A percentile compares a stretch with the other conserved stretches of the same genome.
Evolutionary conservation across 2,329 filamentous ascomycete genomes (phyloP).

Genomic region (Xylaria sp.): DNA sequence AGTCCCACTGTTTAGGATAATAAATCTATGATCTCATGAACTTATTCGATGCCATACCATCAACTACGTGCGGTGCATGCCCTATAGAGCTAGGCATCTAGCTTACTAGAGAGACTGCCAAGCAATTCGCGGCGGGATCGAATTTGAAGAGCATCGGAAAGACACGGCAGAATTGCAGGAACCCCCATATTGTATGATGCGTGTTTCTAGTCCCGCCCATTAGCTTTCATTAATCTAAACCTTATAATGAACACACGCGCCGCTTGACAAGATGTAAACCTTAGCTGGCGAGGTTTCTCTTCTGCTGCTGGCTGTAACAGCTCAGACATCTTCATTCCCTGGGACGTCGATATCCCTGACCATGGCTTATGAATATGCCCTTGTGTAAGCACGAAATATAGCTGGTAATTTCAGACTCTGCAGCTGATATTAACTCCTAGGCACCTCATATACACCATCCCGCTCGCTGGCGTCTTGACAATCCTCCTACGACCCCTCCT

Average conservation of each 20-base stretch:
- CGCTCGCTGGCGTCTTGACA: slow-evolving; percentile 69
- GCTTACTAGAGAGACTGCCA: slow-evolving; percentile 5
- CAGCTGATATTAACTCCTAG: slow-evolving; percentile 53
- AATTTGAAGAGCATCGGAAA: slow-evolving; percentile 20
- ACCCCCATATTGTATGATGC: slow-evolving; percentile 23
- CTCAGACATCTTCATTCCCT: slow-evolving; percentile 11
- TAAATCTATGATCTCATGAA: slow-evolving; percentile 44
- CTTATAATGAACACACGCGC: slow-evolving; percentile 31
- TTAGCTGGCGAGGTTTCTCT: neutral
- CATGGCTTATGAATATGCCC: slow-evolving; percentile 49
- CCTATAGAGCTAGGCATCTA: slow-evolving; percentile 17
- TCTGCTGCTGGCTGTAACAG: slow-evolving; percentile 5
- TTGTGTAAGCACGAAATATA: slow-evolving; percentile 43
- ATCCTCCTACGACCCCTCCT: slow-evolving; percentile 70
- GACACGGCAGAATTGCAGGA: slow-evolving; percentile 5
- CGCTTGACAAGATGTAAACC: slow-evolving; percentile 12
- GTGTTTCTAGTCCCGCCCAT: slow-evolving; percentile 1
- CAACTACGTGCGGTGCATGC: slow-evolving; percentile 1
- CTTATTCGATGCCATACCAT: slow-evolving; percentile 6
- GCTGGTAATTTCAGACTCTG: neutral
- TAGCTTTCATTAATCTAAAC: slow-evolving; percentile 21
- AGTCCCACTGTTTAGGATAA: neutral
- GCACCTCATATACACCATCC: slow-evolving; percentile 75
- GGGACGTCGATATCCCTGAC: slow-evolving; percentile 16
- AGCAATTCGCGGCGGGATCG: slow-evolving; percentile 13